These are phyloP conservation scores for Cryptococcus depauperatus DNA, from an alignment of 1,284 basidiomycete genomes.

Conservation along the genomic window DNA sequence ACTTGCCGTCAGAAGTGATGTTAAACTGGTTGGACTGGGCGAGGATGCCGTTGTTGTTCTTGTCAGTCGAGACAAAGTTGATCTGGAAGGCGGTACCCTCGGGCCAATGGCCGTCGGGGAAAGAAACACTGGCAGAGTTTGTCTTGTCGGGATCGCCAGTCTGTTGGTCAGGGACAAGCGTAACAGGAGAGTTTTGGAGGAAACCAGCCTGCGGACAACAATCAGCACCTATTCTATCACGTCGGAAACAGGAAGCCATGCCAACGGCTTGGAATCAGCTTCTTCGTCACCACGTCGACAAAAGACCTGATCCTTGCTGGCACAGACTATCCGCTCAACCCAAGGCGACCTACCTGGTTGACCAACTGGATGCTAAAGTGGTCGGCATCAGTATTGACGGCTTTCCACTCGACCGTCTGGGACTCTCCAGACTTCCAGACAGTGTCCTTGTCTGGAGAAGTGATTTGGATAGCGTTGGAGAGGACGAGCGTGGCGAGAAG, in stretches of 20 bases:
- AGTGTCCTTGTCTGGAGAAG: slow-evolving; percentile 48
- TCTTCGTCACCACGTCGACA: background rate
- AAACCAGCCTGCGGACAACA: slow-evolving; percentile 33
- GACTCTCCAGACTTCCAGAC: slow-evolving; percentile 51
- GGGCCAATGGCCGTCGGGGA: slow-evolving; percentile 34
- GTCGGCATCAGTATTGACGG: slow-evolving; percentile 56
- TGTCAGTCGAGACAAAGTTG: slow-evolving; percentile 55
- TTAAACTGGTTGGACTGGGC: slow-evolving; percentile 53
- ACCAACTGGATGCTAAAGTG: slow-evolving; percentile 63
- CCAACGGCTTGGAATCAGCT: background rate
- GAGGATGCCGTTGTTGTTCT: slow-evolving; percentile 43
- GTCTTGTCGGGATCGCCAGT: slow-evolving; percentile 25
- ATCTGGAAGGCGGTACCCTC: slow-evolving; percentile 50
- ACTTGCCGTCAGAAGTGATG: slow-evolving; percentile 45
- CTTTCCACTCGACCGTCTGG: slow-evolving; percentile 57
- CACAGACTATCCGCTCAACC: too few species aligned
- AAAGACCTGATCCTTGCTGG: too few species aligned
- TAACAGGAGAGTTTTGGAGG: slow-evolving; percentile 33
- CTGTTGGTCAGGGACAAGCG: slow-evolving; percentile 29
- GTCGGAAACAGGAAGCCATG: too few species aligned
- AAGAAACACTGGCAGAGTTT: slow-evolving; percentile 23
- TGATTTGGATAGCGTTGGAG: slow-evolving; percentile 56
- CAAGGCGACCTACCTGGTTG: slow-evolving; percentile 55
- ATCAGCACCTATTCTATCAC: too few species aligned
- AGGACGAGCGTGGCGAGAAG: slow-evolving; percentile 44